These are phyloP conservation scores for Stellera chamaejasme DNA, from an alignment of 345 rosid species.

Conservation along the genomic window DNA sequence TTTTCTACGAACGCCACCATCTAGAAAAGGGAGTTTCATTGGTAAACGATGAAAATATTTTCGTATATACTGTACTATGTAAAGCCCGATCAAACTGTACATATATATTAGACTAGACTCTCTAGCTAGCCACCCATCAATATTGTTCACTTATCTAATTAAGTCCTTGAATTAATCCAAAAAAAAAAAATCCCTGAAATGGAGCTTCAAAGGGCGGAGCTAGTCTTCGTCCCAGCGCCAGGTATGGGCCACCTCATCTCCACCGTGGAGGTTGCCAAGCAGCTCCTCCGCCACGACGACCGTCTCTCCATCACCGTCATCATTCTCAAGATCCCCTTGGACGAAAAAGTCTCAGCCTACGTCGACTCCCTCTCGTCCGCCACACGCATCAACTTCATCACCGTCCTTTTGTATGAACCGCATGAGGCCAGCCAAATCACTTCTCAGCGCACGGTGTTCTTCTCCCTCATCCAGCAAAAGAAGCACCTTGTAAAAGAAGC, in stretches of 20 bases:
- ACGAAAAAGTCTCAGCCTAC: conserved; percentile 1
- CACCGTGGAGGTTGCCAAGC: conserved; percentile 31
- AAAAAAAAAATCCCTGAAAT: no score
- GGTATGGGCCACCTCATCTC: conserved; percentile 44
- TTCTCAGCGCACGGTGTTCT: background rate
- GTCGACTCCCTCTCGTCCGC: conserved; percentile 12
- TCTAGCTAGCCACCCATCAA: no score
- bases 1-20: no score
- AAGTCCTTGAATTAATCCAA: no score
- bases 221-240: conserved; percentile 42
- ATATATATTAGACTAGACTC: no score
- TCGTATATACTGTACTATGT: no score
- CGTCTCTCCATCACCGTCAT: conserved; percentile 40
- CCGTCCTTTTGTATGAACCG: conserved; percentile 17
- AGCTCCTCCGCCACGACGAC: conserved; percentile 28
- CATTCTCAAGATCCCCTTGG: conserved; percentile 16
- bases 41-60: no score
- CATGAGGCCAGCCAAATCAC: background rate
- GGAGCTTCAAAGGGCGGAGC: conserved; percentile 11
- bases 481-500: conserved; percentile 28
- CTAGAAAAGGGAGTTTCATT: no score
- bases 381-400: conserved; percentile 26
- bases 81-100: no score
- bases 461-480: conserved; percentile 14
- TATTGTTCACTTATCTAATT: no score